A percentile compares a stretch with the other conserved stretches of the same genome.
Conservation (phyloP, 495 filamentous ascomycete genomes). For the Xylaria sp. region DNA sequence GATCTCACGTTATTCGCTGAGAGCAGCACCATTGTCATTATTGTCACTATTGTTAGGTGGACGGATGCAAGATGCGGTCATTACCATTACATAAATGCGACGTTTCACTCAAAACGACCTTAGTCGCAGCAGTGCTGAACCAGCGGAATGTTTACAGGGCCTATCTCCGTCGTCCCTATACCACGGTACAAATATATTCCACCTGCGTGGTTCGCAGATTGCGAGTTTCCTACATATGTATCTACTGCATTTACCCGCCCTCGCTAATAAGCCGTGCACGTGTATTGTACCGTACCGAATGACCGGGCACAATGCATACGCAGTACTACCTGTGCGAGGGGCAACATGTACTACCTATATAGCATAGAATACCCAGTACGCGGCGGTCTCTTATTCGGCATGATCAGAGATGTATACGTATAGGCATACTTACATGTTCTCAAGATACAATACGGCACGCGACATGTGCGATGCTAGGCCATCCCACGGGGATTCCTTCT, state of each 20-base stretch:
- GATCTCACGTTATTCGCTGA: background rate
- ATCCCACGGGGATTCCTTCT: too few species aligned
- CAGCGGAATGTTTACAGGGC: too few species aligned
- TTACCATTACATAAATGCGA: background rate
- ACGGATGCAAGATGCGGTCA: background rate
- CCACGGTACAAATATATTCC: background rate
- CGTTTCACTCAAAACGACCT: background rate
- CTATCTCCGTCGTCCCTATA: too few species aligned
- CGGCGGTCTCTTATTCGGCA: background rate
- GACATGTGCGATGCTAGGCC: too few species aligned
- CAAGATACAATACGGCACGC: background rate
- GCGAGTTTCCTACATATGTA: too few species aligned
- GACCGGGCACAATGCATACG: background rate
- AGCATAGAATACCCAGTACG: too few species aligned
- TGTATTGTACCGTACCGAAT: background rate
- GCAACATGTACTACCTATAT: background rate
- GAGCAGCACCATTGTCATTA: background rate
- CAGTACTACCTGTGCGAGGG: too few species aligned
- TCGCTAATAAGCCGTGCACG: background rate
- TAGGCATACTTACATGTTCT: too few species aligned
- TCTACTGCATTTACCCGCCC: too few species aligned
- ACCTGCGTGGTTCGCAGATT: slow-evolving; percentile 4
- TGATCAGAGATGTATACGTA: background rate
- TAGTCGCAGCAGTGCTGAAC: background rate
- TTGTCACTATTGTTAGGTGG: background rate